Base-by-base conservation (phyloP, 352 stramenopile genomes). In the Phytophthora aleatoria region DNA sequence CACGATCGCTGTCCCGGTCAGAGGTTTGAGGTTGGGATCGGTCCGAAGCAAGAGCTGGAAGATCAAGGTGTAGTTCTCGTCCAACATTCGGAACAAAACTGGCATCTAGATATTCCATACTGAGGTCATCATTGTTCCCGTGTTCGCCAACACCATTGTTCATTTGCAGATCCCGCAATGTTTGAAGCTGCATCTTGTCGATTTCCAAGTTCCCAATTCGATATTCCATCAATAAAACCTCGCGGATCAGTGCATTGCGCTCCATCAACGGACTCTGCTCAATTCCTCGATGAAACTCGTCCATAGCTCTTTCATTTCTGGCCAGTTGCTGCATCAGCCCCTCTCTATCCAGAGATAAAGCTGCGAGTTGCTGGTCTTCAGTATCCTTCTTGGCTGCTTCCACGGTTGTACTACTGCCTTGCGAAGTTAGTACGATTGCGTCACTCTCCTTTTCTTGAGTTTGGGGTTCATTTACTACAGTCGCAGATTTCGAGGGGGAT, bases 171-270 rank as follows among this genome's bases (percentile, higher is more conserved):
- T 73, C 58, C 26, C n/a, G 69, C 49, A 67, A 43, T n/a, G 58
- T 73, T 65, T 96, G 72, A 15, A 96, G 74, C 62, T 97, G 81
- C 81, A 96, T 92, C 50, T 98, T 98, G 53, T 98, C 90, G 20
- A 96, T 74, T 64, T 98, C 89, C 11, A 98, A 74, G 42, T 96
- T 80, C 5, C 91, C 92, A 45, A 97, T 87, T 39, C 90, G 90
- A 57, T 96, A 93, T 39, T 95, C 87, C 74, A 92, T 90, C 41
- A 91, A 50, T 38, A 94, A 69, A 11, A 95, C 52, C 26, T 92
- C 85, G 0, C 76, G 72, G 16, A 90, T 66, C 28, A 89, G 56
- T 48, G 78, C 78, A 38, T 87, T 85, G 41, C 67, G 69, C 24
- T 61, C 51, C 39, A 85, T 71, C 3, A 77, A 30, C 16, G 75